These are phyloP conservation scores for Penicillium sp. DNA, from an alignment of 2,329 filamentous ascomycete genomes.

Conservation along the genomic window DNA sequence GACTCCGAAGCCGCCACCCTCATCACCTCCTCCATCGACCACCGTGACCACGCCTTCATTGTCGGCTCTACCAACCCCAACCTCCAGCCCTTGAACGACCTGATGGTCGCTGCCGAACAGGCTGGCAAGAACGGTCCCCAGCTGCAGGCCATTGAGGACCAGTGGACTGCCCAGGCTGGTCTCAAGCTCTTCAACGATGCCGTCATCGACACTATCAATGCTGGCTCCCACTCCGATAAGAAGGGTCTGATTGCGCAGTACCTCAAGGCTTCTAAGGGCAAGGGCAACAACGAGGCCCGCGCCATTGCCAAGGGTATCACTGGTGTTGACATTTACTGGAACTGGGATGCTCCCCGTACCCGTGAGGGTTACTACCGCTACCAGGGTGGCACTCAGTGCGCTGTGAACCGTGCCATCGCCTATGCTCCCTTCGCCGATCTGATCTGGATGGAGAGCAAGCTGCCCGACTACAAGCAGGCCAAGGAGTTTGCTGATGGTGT, in stretches of 20 bases:
- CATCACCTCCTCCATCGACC: slow-evolving; percentile 95
- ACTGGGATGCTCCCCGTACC: slow-evolving; percentile 94
- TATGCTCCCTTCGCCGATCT: slow-evolving; percentile 93
- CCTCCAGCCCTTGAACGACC: slow-evolving; percentile 82
- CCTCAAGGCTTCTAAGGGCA: slow-evolving; percentile 72
- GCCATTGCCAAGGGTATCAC: slow-evolving; percentile 78
- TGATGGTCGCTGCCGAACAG: slow-evolving; percentile 85
- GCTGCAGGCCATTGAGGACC: slow-evolving; percentile 90
- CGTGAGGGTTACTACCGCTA: slow-evolving; percentile 95
- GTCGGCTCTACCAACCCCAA: slow-evolving; percentile 84
- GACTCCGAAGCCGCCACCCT: slow-evolving; percentile 98
- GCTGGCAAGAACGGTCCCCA: slow-evolving; percentile 79
- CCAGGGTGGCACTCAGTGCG: slow-evolving; percentile 87
- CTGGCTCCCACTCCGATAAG: slow-evolving; percentile 70
- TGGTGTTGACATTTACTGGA: slow-evolving; percentile 83
- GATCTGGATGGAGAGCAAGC: slow-evolving; percentile 99
- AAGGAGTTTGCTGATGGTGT: slow-evolving; percentile 93
- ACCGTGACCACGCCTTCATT: slow-evolving; percentile 93
- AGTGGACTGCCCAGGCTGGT: slow-evolving; percentile 78
- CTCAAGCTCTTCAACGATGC: slow-evolving; percentile 92
- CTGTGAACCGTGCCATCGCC: slow-evolving; percentile 85
- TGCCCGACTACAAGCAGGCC: slow-evolving; percentile 89
- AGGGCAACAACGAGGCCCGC: slow-evolving; percentile 82
- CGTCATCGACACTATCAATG: slow-evolving; percentile 80
- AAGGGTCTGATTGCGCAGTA: slow-evolving; percentile 70